Conservation (phyloP, 345 rosid genomes). For the Pugionium dolabratum region DNA sequence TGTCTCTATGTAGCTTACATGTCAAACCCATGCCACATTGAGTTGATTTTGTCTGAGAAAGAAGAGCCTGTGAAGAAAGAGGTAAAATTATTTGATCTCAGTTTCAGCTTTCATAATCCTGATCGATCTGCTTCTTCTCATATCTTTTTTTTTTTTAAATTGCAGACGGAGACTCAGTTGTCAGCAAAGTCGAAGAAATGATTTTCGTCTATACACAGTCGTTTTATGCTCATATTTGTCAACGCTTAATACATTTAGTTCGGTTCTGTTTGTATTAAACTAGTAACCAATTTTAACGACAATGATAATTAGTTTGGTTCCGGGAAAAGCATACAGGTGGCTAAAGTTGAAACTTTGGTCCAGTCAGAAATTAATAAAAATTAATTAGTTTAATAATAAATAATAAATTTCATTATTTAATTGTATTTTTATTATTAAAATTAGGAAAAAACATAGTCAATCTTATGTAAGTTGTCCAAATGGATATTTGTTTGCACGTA, state of each 20-base stretch:
- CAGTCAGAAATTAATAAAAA: too few relatives aligned
- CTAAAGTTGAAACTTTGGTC: too few relatives aligned
- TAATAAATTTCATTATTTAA: too few relatives aligned
- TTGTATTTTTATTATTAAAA: too few relatives aligned
- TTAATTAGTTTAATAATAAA: too few relatives aligned
- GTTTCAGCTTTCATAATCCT: not conserved
- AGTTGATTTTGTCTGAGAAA: conserved; percentile 80
- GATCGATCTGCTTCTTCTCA: not conserved
- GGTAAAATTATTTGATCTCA: conserved; percentile 50
- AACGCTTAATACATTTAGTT: conserved; percentile 20
- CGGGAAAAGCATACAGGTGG: too few relatives aligned
- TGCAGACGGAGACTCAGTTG: conserved; percentile 86
- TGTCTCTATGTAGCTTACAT: conserved; percentile 67
- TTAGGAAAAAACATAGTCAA: too few relatives aligned
- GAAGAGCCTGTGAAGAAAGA: conserved; percentile 94
- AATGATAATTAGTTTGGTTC: not conserved
- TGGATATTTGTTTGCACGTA: too few relatives aligned
- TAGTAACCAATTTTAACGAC: conserved; percentile 14
- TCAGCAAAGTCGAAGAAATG: conserved; percentile 70
- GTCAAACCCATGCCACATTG: conserved; percentile 98
- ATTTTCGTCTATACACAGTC: conserved; percentile 1
- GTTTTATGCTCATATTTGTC: not conserved
- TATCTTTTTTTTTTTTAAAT: not conserved
- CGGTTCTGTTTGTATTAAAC: conserved; percentile 6
- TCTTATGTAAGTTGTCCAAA: too few relatives aligned